phyloP scores from a whole-genome alignment of 2,329 filamentous ascomycete species.

The Elsinoe arachidis region DNA sequence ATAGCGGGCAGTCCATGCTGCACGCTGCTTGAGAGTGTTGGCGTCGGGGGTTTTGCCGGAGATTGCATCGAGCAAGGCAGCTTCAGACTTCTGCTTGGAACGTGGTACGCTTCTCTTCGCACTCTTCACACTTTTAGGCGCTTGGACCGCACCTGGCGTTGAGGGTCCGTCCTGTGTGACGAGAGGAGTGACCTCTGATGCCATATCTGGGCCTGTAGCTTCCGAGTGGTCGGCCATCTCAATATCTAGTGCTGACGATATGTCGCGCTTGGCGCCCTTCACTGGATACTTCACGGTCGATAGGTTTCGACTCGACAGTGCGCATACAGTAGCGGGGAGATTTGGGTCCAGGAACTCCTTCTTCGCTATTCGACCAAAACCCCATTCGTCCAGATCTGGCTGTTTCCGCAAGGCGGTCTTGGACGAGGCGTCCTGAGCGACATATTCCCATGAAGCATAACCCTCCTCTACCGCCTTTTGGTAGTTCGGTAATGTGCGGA shows the following conservation, averaged over 20 bases:
- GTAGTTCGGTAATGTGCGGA: slow-evolving; percentile 47
- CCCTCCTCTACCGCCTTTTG: slow-evolving; percentile 44
- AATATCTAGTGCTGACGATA: background rate
- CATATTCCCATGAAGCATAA: slow-evolving; percentile 45
- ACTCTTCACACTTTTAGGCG: too few relatives aligned
- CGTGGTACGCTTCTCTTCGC: too few relatives aligned
- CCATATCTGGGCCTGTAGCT: too few relatives aligned
- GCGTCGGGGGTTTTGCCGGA: background rate
- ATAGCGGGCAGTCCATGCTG: background rate
- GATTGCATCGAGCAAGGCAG: background rate
- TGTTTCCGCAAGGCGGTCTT: slow-evolving; percentile 16
- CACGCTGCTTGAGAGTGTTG: background rate
- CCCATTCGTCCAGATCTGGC: slow-evolving; percentile 36
- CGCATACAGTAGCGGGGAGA: background rate
- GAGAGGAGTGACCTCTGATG: too few relatives aligned
- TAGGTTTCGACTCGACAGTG: background rate
- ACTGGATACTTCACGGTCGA: too few relatives aligned
- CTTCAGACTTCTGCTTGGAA: too few relatives aligned
- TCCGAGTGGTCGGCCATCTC: too few relatives aligned
- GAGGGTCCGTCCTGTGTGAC: too few relatives aligned
- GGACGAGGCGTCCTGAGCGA: slow-evolving; percentile 18
- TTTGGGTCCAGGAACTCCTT: background rate
- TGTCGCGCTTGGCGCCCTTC: too few relatives aligned
- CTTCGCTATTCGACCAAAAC: slow-evolving; percentile 29
- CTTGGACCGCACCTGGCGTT: too few relatives aligned